Conservation (phyloP, 768 basidiomycete genomes). For the Phlebiopsis gigantea region DNA sequence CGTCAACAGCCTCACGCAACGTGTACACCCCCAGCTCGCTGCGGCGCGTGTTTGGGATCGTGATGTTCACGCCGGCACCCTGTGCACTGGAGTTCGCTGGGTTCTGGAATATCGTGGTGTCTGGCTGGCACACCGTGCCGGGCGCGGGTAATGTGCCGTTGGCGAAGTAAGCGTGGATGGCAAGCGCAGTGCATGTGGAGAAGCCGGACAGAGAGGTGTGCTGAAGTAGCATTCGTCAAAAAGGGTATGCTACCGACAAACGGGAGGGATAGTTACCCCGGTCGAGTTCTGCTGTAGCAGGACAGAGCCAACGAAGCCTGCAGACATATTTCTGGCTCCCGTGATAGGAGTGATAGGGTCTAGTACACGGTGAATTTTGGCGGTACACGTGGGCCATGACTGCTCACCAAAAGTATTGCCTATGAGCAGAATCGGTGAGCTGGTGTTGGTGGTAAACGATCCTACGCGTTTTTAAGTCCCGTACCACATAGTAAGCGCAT, state of each 20-base stretch:
- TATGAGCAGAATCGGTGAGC: slow-evolving; percentile 22
- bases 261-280: slow-evolving; percentile 2
- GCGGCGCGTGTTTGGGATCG: neutral
- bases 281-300: slow-evolving; percentile 11
- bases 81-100: neutral
- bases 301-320: slow-evolving; percentile 6
- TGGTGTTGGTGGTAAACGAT: slow-evolving; percentile 17
- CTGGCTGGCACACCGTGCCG: slow-evolving; percentile 22
- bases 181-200: slow-evolving; percentile 18
- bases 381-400: no score
- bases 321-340: neutral
- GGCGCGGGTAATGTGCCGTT: slow-evolving; percentile 18
- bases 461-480: neutral
- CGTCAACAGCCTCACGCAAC: neutral
- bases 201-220: slow-evolving; percentile 17
- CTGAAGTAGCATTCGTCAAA: slow-evolving; percentile 3
- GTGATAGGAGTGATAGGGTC: neutral
- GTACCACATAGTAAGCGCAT: neutral
- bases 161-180: slow-evolving; percentile 22
- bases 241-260: neutral
- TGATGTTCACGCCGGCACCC: neutral
- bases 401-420: slow-evolving; percentile 15
- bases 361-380: no score
- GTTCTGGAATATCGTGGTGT: neutral
- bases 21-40: neutral